Evolutionary conservation across 176 grass and related monocot genomes (phyloP).

Genomic region (Musa acuminata): DNA sequence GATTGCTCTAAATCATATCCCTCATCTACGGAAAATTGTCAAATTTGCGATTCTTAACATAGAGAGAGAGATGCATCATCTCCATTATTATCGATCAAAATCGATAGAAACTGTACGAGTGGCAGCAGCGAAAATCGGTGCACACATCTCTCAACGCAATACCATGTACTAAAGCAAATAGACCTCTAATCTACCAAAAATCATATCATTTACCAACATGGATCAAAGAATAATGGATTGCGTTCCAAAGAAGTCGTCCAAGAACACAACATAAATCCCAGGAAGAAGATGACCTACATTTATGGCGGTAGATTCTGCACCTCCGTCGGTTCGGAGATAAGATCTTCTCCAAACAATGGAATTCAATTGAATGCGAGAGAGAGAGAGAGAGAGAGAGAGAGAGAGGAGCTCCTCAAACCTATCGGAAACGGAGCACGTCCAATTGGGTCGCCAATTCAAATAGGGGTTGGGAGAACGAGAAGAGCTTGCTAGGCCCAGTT

Average conservation of each 20-base stretch:
- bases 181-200: too few species aligned
- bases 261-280: neutral
- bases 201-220: too few species aligned
- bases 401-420: neutral
- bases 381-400: neutral
- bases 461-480: neutral
- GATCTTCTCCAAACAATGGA: neutral
- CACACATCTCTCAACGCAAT: too few species aligned
- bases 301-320: neutral
- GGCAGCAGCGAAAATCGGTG: too few species aligned
- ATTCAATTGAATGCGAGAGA: neutral
- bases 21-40: too few species aligned
- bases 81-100: too few species aligned
- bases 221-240: neutral
- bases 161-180: too few species aligned
- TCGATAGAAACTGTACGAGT: too few species aligned
- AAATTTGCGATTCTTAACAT: too few species aligned
- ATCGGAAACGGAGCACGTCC: neutral
- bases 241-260: neutral
- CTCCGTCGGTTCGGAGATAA: neutral
- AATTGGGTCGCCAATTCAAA: neutral
- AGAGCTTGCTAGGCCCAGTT: neutral
- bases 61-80: too few species aligned
- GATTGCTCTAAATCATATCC: too few species aligned
- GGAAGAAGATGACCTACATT: neutral